Evolutionary conservation across 176 grass and related monocot genomes (phyloP), one percentile per base, ranked within the genome.

Genomic region (Avena eriantha): DNA sequence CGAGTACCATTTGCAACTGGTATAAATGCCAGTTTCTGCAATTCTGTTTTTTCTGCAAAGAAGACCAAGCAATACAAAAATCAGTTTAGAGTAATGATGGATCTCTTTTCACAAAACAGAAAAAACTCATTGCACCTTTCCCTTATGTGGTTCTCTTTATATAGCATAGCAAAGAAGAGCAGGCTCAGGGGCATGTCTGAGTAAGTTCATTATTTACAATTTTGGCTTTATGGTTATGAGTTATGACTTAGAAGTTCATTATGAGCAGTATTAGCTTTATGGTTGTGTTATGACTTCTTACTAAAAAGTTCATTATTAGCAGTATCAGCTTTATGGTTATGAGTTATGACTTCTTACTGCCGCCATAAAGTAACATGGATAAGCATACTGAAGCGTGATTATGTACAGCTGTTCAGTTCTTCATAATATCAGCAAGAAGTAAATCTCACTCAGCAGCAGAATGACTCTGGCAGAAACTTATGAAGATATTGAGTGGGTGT

Each of bases 1-100:
- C 93, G 96, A 76, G 93, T 98, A 50, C 96, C 96, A 84, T 95
- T 95, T 78, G 96, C 96, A 80, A 98, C 96, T 73, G 96, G 96
- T 84, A 98, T 86, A 87, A 98, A 95, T 82, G 93, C 86, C 84
- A 95, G 67, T 80, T 90, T 94, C 92, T 94, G 85, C 88, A 98
- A 69, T 80, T 98, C 88, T 31, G 21, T 66, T 89, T 94, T 98
- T 86, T 95, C 96, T 98, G 90, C 69, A 56, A 91, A 69, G 60
- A 31, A 92, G 61, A 63, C 18, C 11, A 76, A 88, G 14, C 46
- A 86, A 86, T 74, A 47, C 63, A 76, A 81, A 41, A 36, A 19
- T 50, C 45, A 76, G 57, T 84, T 86, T 76, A 83, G 57, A 72
- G 50, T 35, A 61, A 48, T 54, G 64, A 26, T 3, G 7, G 2